phyloP scores from a whole-genome alignment of 1,284 basidiomycete species.

The Sporisorium reilianum region DNA sequence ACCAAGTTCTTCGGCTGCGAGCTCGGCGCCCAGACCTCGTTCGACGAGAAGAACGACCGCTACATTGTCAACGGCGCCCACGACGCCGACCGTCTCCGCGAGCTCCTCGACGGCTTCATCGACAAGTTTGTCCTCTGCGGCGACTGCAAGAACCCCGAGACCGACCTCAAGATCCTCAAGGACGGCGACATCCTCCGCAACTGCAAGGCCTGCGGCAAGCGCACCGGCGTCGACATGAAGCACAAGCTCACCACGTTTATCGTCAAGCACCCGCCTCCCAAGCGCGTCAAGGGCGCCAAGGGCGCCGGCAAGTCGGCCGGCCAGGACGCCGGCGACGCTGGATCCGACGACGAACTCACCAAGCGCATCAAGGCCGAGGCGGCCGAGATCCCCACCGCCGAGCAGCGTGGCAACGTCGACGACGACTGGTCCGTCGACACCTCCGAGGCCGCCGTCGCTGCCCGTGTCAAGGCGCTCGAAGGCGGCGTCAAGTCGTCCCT shows the following conservation, averaged over 20 bases:
- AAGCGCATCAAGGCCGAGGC: constrained; percentile 73
- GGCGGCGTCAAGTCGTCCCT: constrained; percentile 75
- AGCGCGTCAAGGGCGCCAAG: constrained; percentile 72
- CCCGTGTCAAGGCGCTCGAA: constrained; percentile 84
- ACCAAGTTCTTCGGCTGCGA: constrained; percentile 99
- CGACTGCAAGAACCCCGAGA: constrained; percentile 99
- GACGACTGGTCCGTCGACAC: constrained; percentile 92
- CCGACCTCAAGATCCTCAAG: constrained; percentile 91
- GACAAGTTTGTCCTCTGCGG: constrained; percentile 95
- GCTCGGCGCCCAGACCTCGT: constrained; percentile 95
- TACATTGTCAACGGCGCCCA: constrained; percentile 99
- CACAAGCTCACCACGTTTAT: constrained; percentile 98
- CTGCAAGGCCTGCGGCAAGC: constrained; percentile 97
- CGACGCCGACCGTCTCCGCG: constrained; percentile 89
- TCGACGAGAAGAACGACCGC: constrained; percentile 95
- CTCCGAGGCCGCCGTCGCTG: constrained; percentile 88
- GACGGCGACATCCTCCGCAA: constrained; percentile 88
- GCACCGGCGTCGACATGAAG: constrained; percentile 92
- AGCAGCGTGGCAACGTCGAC: constrained; percentile 71
- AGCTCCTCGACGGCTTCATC: constrained; percentile 96
- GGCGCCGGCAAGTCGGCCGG: constrained; percentile 72
- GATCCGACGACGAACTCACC: constrained; percentile 71
- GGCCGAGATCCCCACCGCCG: constrained; percentile 69
- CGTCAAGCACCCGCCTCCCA: constrained; percentile 91
- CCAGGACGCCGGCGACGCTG: constrained; percentile 72